Evolutionary conservation across 2,329 filamentous ascomycete genomes (phyloP), one percentile per base, ranked within the genome.

Genomic region (Alternaria sp.): DNA sequence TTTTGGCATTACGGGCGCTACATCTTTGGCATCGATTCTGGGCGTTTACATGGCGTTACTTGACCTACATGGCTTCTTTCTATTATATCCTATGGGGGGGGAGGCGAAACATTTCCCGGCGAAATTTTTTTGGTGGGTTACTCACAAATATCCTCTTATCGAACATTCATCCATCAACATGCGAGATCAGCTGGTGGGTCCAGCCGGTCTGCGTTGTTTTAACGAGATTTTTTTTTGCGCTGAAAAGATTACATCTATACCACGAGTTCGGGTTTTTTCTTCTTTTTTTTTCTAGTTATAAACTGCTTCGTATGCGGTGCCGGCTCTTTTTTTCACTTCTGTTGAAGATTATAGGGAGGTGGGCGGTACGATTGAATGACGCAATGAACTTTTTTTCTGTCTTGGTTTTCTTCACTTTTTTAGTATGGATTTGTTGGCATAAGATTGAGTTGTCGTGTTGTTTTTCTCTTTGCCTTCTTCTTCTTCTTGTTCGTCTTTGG

Each of bases 291-390:
- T 17, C 17, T 17, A 17, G 17, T 17, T 17, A 1, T 17, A 14
- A 23, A 33, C 29, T 34, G 44, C 44, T 46, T 34, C 44, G 44
- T 46, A 46, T 13, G 44, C 44, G 17, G 29, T 46, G 44, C 29
- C 44, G 44, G 17, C 44, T 46, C 44, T 13, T 46, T 48, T 48
- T 46, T 29, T 48, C 44, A 34, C 44, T 48, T 29, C 29, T 13
- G 26, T 48, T 48, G 31, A 48, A 36, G 31, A 48, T 21, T 48
- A 36, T 51, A 41, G 49, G 37, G 36, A 42, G 41, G 51, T 33
- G 41, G 26, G 51, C 23, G 41, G 51, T 54, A 55, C 34, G 54
- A 56, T 33, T 56, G 48, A 56, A 56, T 52, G 54, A 56, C 36
- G 48, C 33, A 56, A 56, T 56, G 54, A 56, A 46, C 13, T 40